phyloP scores from a whole-genome alignment of 768 basidiomycete genomes.

The Termitomyces sp. region DNA sequence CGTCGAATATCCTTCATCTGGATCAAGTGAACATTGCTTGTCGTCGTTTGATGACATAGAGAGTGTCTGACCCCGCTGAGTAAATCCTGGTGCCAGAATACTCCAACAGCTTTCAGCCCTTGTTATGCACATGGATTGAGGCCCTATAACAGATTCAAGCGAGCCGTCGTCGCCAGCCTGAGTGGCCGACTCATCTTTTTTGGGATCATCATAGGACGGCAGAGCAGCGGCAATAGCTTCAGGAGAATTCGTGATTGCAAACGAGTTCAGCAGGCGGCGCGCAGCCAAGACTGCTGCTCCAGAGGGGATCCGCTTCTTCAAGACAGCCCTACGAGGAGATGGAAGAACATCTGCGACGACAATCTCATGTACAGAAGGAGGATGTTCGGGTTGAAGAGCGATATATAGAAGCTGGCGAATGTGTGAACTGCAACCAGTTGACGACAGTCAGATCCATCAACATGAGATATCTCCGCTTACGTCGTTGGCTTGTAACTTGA shows the following conservation, averaged over 20 bases:
- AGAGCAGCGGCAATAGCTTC: constrained; percentile 46
- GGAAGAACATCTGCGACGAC: constrained; percentile 19
- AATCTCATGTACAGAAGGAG: constrained; percentile 19
- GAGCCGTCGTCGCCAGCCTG: constrained; percentile 22
- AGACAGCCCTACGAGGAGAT: constrained; percentile 46
- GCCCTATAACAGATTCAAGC: constrained; percentile 53
- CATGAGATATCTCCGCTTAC: constrained; percentile 32
- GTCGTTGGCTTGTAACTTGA: constrained; percentile 48
- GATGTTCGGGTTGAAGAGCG: constrained; percentile 50
- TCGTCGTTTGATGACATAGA: constrained; percentile 27
- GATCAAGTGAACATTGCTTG: constrained; percentile 22
- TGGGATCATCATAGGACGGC: constrained; percentile 37
- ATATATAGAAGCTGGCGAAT: constrained; percentile 67
- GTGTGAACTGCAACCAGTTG: constrained; percentile 39
- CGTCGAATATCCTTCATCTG: constrained; percentile 18
- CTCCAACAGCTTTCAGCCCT: constrained; percentile 57
- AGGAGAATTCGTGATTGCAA: constrained; percentile 52
- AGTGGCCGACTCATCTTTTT: constrained; percentile 10
- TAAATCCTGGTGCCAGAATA: constrained; percentile 50
- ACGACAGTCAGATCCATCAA: not conserved
- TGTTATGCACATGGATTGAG: constrained; percentile 46
- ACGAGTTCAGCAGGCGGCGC: constrained; percentile 47
- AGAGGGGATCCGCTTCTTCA: constrained; percentile 34
- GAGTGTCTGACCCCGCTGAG: constrained; percentile 27
- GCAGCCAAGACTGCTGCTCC: constrained; percentile 43